phyloP scores from a whole-genome alignment of 257 asterid species.

The Catharanthus roseus region DNA sequence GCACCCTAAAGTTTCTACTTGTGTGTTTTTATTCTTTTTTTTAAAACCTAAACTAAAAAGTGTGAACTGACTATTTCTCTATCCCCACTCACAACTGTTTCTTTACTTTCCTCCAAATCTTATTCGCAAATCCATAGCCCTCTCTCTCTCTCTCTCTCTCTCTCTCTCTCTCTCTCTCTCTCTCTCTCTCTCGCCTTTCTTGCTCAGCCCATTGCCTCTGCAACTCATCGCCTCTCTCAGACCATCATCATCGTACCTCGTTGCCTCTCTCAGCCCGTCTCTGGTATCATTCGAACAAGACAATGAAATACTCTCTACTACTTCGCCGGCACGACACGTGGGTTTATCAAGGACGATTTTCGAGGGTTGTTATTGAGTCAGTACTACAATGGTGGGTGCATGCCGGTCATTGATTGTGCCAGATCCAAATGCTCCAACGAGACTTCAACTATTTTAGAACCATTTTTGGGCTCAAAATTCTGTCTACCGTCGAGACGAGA shows the following conservation, averaged over 20 bases:
- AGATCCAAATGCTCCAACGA: conserved; percentile 60
- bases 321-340: conserved; percentile 74
- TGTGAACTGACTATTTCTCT: too few species aligned
- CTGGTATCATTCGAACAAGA: conserved; percentile 40
- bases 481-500: conserved; percentile 91
- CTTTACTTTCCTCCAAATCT: too few species aligned
- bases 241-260: conserved; percentile 73
- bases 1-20: too few species aligned
- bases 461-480: conserved; percentile 66
- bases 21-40: too few species aligned
- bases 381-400: conserved; percentile 40
- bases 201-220: too few species aligned
- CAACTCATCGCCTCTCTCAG: too few species aligned
- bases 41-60: too few species aligned
- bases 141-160: too few species aligned
- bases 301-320: conserved; percentile 38
- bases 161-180: too few species aligned
- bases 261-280: conserved; percentile 54
- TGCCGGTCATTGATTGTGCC: conserved; percentile 79
- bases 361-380: conserved; percentile 48
- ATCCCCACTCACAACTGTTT: too few species aligned
- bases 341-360: conserved; percentile 52
- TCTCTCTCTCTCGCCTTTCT: too few species aligned
- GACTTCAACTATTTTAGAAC: conserved; percentile 45
- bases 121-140: too few species aligned